These are phyloP conservation scores for Tylopilus subfusipes DNA, from an alignment of 768 basidiomycete species.

Conservation along the genomic window DNA sequence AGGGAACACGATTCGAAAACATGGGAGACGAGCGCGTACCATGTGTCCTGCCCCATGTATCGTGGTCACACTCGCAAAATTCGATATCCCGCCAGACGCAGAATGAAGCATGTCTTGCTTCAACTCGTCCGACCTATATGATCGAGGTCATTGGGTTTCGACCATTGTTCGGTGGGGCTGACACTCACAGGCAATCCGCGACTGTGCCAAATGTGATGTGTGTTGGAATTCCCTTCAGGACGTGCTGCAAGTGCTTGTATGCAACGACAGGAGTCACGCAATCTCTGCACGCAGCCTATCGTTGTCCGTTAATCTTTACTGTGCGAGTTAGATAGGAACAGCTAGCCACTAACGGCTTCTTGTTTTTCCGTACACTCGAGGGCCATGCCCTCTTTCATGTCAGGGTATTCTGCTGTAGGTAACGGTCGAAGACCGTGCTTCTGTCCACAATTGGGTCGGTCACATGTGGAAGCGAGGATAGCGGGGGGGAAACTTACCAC, in stretches of 20 bases:
- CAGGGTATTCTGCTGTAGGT: conserved; percentile 1
- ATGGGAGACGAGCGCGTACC: not conserved
- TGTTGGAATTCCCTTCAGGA: not conserved
- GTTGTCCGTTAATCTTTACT: too few relatives aligned
- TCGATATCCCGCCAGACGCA: not conserved
- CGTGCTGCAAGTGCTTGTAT: not conserved
- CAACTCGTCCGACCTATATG: not conserved
- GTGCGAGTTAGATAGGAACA: not conserved
- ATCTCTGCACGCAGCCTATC: not conserved
- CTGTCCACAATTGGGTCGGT: not conserved
- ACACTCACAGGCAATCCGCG: not conserved
- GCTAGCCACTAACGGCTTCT: not conserved
- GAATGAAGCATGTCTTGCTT: not conserved
- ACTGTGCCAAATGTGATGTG: not conserved
- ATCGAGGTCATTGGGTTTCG: not conserved
- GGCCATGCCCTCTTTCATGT: not conserved
- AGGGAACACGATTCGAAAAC: not conserved
- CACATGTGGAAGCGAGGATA: not conserved
- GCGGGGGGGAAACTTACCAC: not conserved
- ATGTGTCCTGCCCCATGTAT: not conserved
- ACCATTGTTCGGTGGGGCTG: not conserved
- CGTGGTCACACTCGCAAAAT: not conserved
- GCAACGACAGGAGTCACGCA: not conserved
- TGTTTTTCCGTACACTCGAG: not conserved
- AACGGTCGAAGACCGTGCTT: conserved; percentile 7